A percentile compares a stretch with the other conserved stretches of the same genome.
phyloP scores from a whole-genome alignment of 2,329 filamentous ascomycete species.

The Aspergillus sp. region DNA sequence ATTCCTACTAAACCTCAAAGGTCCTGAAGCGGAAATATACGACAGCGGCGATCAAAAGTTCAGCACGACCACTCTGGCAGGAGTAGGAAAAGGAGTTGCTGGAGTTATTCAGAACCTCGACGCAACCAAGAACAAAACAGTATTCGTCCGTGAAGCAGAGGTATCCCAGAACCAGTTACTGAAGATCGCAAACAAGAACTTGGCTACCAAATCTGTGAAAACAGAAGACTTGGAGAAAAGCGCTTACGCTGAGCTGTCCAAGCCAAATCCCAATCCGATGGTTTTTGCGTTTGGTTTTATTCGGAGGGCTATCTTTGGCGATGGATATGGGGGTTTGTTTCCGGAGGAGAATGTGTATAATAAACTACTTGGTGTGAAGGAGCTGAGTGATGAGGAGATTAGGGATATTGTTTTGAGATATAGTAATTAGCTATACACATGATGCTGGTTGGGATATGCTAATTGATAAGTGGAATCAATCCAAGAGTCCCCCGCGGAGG shows the following conservation, averaged over 20 bases:
- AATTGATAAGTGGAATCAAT: no score
- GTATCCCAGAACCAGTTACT: constrained; percentile 41
- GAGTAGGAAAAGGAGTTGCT: constrained; percentile 46
- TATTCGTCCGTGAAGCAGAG: constrained; percentile 44
- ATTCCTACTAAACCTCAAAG: constrained; percentile 42
- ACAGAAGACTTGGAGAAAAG: constrained; percentile 23
- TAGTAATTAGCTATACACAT: not conserved
- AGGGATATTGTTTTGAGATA: constrained; percentile 15
- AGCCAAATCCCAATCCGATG: constrained; percentile 16
- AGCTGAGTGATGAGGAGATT: constrained; percentile 29
- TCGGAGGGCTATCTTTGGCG: constrained; percentile 24
- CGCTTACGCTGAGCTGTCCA: constrained; percentile 26
- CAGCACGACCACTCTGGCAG: constrained; percentile 44
- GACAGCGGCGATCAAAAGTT: constrained; percentile 50
- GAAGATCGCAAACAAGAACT: constrained; percentile 21
- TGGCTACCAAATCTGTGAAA: constrained; percentile 18
- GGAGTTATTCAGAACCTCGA: constrained; percentile 46
- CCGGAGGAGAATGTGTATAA: constrained; percentile 26
- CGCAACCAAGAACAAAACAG: constrained; percentile 49
- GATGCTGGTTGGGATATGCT: no score
- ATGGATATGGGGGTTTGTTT: constrained; percentile 26
- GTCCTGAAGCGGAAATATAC: constrained; percentile 35
- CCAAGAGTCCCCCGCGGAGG: no score
- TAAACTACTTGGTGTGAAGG: constrained; percentile 33
- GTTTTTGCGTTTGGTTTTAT: constrained; percentile 25